A percentile compares a stretch with the other conserved stretches of the same genome.
phyloP scores from a whole-genome alignment of 2,329 filamentous ascomycete genomes.

The Fusarium siculi region DNA sequence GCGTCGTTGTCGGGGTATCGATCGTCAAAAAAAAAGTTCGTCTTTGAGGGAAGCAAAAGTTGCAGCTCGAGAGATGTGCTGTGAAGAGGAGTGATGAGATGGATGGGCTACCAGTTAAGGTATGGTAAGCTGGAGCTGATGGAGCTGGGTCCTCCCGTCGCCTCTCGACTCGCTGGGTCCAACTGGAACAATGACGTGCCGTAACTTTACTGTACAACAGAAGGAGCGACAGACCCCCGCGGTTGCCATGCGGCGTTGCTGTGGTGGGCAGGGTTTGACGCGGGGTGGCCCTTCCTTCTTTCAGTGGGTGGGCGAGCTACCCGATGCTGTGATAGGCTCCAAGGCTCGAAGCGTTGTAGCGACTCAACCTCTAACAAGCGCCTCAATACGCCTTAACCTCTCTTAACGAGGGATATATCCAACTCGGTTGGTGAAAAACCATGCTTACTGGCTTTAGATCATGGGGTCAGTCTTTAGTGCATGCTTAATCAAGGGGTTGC shows the following conservation, averaged over 20 bases:
- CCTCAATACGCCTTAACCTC: background rate
- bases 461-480: conserved; percentile 29
- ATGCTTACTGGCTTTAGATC: conserved; percentile 12
- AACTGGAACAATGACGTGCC: conserved; percentile 41
- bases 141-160: conserved; percentile 18
- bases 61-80: conserved; percentile 19
- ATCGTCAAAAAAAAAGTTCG: background rate
- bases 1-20: background rate
- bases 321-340: background rate
- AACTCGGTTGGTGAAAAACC: conserved; percentile 5
- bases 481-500: conserved; percentile 12
- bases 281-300: conserved; percentile 23
- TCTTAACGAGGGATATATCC: conserved; percentile 22
- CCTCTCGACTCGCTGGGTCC: background rate
- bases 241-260: conserved; percentile 28
- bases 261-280: conserved; percentile 35
- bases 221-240: conserved; percentile 8
- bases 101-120: conserved; percentile 12
- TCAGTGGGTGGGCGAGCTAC: conserved; percentile 6
- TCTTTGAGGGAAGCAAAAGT: conserved; percentile 12
- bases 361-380: conserved; percentile 18
- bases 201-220: conserved; percentile 19
- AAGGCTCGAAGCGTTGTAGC: background rate
- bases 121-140: conserved; percentile 32
- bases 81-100: conserved; percentile 12